A percentile compares a stretch with the other conserved stretches of the same genome.
Evolutionary conservation across 306 rosid genomes (phyloP).

Genomic region (Dryas drummondii): DNA sequence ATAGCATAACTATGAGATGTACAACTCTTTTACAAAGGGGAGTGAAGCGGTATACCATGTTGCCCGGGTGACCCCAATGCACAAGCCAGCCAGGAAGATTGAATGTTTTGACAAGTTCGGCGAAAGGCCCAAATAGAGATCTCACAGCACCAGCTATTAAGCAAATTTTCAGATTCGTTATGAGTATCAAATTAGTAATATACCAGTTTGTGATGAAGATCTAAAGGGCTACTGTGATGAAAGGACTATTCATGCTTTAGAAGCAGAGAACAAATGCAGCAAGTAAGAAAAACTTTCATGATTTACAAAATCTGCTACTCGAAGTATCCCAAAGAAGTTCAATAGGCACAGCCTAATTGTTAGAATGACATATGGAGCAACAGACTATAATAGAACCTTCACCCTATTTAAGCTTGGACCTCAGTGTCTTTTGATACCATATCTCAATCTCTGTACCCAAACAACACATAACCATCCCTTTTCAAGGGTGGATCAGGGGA

Average conservation of each 20-base stretch:
- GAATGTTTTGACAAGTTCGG: conserved; percentile 62
- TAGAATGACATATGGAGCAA: background rate
- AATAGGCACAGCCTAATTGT: background rate
- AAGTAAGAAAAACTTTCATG: background rate
- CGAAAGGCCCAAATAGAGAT: conserved; percentile 66
- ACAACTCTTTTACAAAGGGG: background rate
- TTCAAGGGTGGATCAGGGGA: background rate
- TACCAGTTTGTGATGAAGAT: background rate
- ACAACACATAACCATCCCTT: too few relatives aligned
- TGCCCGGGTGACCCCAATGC: conserved; percentile 96
- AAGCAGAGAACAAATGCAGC: background rate
- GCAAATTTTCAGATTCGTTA: conserved; percentile 6
- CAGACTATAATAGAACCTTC: too few relatives aligned
- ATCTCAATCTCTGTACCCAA: too few relatives aligned
- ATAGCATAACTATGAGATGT: background rate
- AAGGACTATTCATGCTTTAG: background rate
- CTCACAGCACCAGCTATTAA: conserved; percentile 57
- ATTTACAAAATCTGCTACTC: background rate
- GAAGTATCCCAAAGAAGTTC: background rate
- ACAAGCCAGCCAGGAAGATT: conserved; percentile 86
- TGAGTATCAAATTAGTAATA: background rate
- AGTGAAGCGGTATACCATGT: conserved; percentile 51
- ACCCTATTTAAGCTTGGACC: background rate
- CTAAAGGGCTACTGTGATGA: background rate
- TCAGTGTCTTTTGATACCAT: too few relatives aligned